Base-by-base conservation (phyloP, 805 yeast species). In the Schwanniomyces vanrijiae region DNA sequence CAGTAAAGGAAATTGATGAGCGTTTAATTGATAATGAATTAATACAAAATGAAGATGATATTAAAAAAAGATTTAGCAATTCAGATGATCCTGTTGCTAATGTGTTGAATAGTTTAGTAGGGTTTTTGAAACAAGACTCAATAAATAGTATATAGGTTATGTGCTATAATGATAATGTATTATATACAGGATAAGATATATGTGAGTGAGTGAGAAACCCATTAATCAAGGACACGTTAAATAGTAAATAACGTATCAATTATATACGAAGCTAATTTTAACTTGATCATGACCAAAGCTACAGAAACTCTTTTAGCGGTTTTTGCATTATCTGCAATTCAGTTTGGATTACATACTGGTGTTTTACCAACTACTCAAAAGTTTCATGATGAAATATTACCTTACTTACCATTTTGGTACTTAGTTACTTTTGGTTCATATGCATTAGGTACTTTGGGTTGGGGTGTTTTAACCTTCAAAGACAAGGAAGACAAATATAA, bases 371-470 rank as follows among this genome's bases (percentile, higher is more conserved):
- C 78, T 5, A 71, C 81, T 7, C 64, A 61, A n/a, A 54, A 62
- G 26, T 56, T 84, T 54, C 76, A 73, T 41, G 57, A 68, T 22
- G 82, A 82, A 54, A 76, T 84, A 42, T 66, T 85, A 51, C 90
- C 90, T 8, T 83, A 74, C 53, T 62, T 85, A 48, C 90, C 90
- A 28, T 83, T 77, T 73, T 85, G 90, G 90, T 77, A 73, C 0
- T 68, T 85, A 51, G 86, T 85, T 29, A 57, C 84, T 1, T 84
- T 84, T 62, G 90, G 90, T 24, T 71, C 86, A 34, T 85, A 82
- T 58, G 82, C 90, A 14, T 73, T 84, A 57, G 84, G 78, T 43
- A 78, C 86, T 14, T 73, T 84, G 49, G 90, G 90, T 42, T 78
- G 78, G 72, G 88, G 87, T 42, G 84, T 84, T 13, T 68, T 73